These are phyloP conservation scores for Kwoniella sp. DNA, from an alignment of 768 basidiomycete species.

Conservation along the genomic window DNA sequence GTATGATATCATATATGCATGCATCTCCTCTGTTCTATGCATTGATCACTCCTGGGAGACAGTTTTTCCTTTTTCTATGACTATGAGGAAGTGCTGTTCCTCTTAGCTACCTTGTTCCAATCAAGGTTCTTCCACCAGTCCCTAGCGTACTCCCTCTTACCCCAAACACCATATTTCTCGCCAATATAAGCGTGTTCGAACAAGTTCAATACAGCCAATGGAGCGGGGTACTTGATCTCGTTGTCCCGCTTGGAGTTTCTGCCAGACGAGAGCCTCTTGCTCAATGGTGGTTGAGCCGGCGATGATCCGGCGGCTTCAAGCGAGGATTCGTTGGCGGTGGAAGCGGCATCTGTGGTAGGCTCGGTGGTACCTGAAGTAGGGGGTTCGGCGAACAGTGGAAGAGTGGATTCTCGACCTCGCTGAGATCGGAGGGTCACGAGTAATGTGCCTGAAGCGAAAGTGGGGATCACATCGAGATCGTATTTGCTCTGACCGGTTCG, in stretches of 20 bases:
- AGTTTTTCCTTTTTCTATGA: neutral
- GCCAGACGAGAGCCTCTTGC: conserved; percentile 2
- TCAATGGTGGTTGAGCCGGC: conserved; percentile 3
- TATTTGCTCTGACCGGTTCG: conserved; percentile 62
- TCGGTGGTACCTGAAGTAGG: conserved; percentile 22
- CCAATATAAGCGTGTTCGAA: conserved; percentile 52
- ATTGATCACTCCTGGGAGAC: neutral
- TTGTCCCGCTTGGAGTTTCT: conserved; percentile 3
- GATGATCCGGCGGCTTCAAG: neutral
- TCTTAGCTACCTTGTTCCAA: conserved; percentile 41
- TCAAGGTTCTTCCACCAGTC: conserved; percentile 52
- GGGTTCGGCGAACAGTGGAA: conserved; percentile 23
- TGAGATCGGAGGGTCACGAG: conserved; percentile 62
- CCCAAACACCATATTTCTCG: conserved; percentile 49
- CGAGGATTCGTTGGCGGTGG: no score
- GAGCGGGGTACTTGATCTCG: conserved; percentile 28
- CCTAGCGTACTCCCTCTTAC: conserved; percentile 43
- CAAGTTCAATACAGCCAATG: conserved; percentile 50
- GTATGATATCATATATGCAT: no score
- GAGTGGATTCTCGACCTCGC: conserved; percentile 40
- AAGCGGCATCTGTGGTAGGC: neutral
- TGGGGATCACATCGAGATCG: conserved; percentile 73
- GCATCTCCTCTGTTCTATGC: neutral
- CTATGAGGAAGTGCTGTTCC: conserved; percentile 11
- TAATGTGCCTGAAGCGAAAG: conserved; percentile 85